phyloP scores from a whole-genome alignment of 1,139 yeast species.

The Hemisphaericaspora xylofermentans region DNA sequence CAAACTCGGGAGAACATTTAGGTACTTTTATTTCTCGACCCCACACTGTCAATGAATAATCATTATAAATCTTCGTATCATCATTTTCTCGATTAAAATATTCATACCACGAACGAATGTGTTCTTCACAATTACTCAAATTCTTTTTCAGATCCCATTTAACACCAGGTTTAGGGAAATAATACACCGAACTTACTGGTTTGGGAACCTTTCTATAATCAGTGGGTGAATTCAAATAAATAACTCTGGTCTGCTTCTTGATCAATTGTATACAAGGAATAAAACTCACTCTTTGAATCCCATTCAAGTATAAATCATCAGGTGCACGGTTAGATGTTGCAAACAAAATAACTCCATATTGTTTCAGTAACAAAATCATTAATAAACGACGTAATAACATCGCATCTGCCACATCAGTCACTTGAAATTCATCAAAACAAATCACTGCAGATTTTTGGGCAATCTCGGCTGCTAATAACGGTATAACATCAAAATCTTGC shows the following conservation, averaged over 20 bases:
- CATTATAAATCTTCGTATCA: slow-evolving; percentile 27
- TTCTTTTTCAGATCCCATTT: slow-evolving; percentile 53
- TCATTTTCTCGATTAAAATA: slow-evolving; percentile 58
- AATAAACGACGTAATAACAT: slow-evolving; percentile 83
- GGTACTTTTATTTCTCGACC: slow-evolving; percentile 83
- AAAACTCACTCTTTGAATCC: slow-evolving; percentile 87
- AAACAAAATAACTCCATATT: slow-evolving; percentile 81
- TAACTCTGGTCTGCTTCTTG: slow-evolving; percentile 71
- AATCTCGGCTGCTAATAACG: slow-evolving; percentile 79
- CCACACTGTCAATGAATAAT: slow-evolving; percentile 67
- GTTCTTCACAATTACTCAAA: slow-evolving; percentile 55
- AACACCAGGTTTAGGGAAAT: slow-evolving; percentile 66
- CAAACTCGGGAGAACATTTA: slow-evolving; percentile 68
- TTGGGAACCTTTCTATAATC: slow-evolving; percentile 89
- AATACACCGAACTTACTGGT: slow-evolving; percentile 80
- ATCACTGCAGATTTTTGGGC: slow-evolving; percentile 73
- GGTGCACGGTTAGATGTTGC: slow-evolving; percentile 97
- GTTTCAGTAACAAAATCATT: slow-evolving; percentile 57
- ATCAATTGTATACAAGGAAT: slow-evolving; percentile 87
- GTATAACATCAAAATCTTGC: slow-evolving; percentile 74
- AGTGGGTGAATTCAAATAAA: slow-evolving; percentile 83
- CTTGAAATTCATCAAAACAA: slow-evolving; percentile 95
- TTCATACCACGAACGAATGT: slow-evolving; percentile 72
- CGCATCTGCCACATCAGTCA: slow-evolving; percentile 97
- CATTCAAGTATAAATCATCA: slow-evolving; percentile 86